Base-by-base conservation (phyloP, 192 early-diverging fungal species). In the Podila minutissima region DNA sequence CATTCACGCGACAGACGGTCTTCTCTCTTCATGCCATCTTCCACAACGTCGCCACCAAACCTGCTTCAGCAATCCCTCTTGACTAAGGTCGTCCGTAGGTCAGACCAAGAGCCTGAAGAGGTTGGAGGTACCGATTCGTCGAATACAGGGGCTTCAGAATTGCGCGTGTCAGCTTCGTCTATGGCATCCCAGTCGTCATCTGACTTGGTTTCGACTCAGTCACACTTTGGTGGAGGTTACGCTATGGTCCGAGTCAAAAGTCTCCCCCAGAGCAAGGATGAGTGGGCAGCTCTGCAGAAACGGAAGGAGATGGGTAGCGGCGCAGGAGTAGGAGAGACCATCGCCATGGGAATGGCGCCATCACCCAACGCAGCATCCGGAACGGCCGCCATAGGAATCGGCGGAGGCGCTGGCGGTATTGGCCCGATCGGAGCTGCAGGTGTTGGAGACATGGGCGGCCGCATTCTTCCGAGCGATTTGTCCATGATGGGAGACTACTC, bases 201-300 rank as follows among this genome's bases (percentile, higher is more conserved):
- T 22, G 20, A n/a, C 53, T 12, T 26, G 24, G 24, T 10, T 7
- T 55, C n/a, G 4, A n/a, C 53, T 28, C 32, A 20, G 10, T 22
- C 29, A 0, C 38, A 60, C 7, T n/a, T 46, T 35, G 3, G 5
- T 11, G 51, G 29, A 5, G 66, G 70, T 0, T 59, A 64, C 7
- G 11, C 51, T 11, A 79, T 79, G 69, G 57, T 28, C 11, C 31
- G 70, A 2, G 76, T 81, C 8, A 69, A 81, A 60, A 73, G 69
- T 48, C 24, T 81, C 15, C 67, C 77, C 0, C 70, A 79, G 19
- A 68, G 66, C 49, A 72, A 68, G 32, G 67, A 69, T 24, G 76
- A 72, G 29, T 79, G 69, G 70, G 62, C 65, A 32, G 64, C 51
- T 13, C 29, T 78, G 31, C 75, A 78, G 51, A 71, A 72, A 38